Evolutionary conservation across 1,139 yeast genomes (phyloP), one percentile per base, ranked within the genome.

Genomic region (Hanseniaspora gamundiae): DNA sequence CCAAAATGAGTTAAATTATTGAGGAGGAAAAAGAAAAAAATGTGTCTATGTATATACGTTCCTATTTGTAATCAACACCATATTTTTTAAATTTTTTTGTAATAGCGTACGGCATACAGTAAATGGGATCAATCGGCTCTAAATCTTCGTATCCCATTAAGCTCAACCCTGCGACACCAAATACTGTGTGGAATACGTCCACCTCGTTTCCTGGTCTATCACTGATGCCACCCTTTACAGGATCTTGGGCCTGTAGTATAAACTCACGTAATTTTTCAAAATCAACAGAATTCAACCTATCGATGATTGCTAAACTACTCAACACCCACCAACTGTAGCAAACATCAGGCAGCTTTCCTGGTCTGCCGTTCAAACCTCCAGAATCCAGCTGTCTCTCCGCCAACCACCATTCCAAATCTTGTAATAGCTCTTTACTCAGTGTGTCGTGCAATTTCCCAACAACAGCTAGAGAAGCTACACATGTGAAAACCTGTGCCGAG

Each of bases 241-340:
- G 63, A 59, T 91, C 97, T 59, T 91, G 98, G 42, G 94, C 80
- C 1, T 64, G 60, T 28, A 88, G 62, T 14, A 93, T 87, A 56
- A 86, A 91, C 1, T 61, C 58, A 45, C 74, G 71, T 44, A 91
- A 65, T 53, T 72, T 75, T 2, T 62, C 69, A 38, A 69, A 69
- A 55, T 86, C 80, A 17, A 93, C 81, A 88, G 95, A 87, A 49
- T 81, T 74, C 22, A 77, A 60, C 49, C 73, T 76, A 0, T 67
- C 74, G 22, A 91, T 66, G 44, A 88, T 80, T 0, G 84, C 74
- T 42, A 91, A 65, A 1, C 91, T 74, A 1, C 95, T 81, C 38
- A 88, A 62, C 6, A 87, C 95, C 98, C 98, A 91, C 97, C 97
- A 93, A 57, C 93, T 80, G 59, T 91, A 91, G 60, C 99, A 91